phyloP scores from a whole-genome alignment of 495 filamentous ascomycete genomes.

The Elasticomyces elasticus region DNA sequence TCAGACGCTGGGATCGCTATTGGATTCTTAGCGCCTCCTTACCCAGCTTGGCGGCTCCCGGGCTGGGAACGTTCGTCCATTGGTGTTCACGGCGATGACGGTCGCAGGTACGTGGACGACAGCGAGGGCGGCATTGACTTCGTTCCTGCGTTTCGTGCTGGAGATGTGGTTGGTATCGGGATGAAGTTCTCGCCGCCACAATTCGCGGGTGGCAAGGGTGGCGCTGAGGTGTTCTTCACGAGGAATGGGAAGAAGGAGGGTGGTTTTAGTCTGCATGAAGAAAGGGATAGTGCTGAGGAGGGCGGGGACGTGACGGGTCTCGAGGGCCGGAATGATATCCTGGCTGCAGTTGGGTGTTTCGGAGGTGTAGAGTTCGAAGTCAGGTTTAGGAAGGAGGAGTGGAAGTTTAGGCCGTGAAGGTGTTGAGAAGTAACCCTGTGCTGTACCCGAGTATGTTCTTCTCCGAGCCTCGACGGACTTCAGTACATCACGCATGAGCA shows the following conservation, averaged over 20 bases:
- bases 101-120: constrained; percentile 78
- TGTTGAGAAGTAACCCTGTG: too few species aligned
- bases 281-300: constrained; percentile 56
- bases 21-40: constrained; percentile 71
- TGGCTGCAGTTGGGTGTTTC: constrained; percentile 68
- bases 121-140: constrained; percentile 73
- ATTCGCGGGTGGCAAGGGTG: constrained; percentile 17
- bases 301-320: constrained; percentile 57
- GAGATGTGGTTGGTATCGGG: constrained; percentile 55
- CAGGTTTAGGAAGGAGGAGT: constrained; percentile 41
- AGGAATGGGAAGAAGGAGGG: constrained; percentile 54
- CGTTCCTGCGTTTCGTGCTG: constrained; percentile 41
- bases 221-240: constrained; percentile 68
- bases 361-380: constrained; percentile 63
- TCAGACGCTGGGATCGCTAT: constrained; percentile 59
- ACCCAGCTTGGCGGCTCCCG: constrained; percentile 76
- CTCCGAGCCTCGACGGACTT: too few species aligned
- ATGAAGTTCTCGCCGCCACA: constrained; percentile 50
- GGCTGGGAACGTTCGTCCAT: constrained; percentile 83
- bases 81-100: constrained; percentile 88
- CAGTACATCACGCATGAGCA: too few species aligned
- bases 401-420: constrained; percentile 21
- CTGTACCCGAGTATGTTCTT: too few species aligned
- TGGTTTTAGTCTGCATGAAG: constrained; percentile 78
- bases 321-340: constrained; percentile 71